Base-by-base conservation (phyloP, 2,329 filamentous ascomycete genomes). In the Xylariaceae sp. region DNA sequence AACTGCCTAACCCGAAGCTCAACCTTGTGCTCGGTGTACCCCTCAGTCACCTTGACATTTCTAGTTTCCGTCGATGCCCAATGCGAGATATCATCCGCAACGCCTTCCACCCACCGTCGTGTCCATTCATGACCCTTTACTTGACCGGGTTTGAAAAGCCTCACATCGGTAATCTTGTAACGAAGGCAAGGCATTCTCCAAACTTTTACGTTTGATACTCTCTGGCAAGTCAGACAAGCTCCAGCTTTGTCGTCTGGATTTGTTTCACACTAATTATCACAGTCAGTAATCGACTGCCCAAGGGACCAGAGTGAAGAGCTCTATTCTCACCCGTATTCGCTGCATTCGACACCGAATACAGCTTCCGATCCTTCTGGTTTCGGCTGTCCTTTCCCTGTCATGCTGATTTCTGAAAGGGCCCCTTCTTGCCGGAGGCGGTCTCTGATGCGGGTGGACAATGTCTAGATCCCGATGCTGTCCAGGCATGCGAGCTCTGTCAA, bases 301-400 rank as follows among this genome's bases (percentile, higher is more conserved):
- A 42, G 16, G 29, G 15, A 26, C 16, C 40, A 53, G 24, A 16
- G 16, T 23, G 20, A 21, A 35, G 43, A 46, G 35, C n/a, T 33
- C 29, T 45, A 15, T 29, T 72, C 81, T 76, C 68, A 85, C 82
- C 42, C 83, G 77, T 61, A 85, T 84, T 36, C 82, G 76, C 59
- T 85, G 83, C 80, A 85, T 84, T 43, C 81, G 76, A 58, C 83
- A 86, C 37, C 82, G 75, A 53, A 85, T 79, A 61, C 83, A 86
- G 16, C 80, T 83, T 7, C 81, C 82, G 15, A 82, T 79, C 48
- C 78, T 80, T 53, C 83, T 75, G 2, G 82, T 85, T 50, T 78
- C 73, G 0, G 83, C 83, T 1, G 82, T 85, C 58, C 78, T 73
- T 55, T 81, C 74, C 20, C 81, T 76, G 24, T 78, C 72, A 8